Evolutionary conservation across 768 basidiomycete genomes (phyloP), one percentile per base, ranked within the genome.

Genomic region (Panaeolus papilionaceus): DNA sequence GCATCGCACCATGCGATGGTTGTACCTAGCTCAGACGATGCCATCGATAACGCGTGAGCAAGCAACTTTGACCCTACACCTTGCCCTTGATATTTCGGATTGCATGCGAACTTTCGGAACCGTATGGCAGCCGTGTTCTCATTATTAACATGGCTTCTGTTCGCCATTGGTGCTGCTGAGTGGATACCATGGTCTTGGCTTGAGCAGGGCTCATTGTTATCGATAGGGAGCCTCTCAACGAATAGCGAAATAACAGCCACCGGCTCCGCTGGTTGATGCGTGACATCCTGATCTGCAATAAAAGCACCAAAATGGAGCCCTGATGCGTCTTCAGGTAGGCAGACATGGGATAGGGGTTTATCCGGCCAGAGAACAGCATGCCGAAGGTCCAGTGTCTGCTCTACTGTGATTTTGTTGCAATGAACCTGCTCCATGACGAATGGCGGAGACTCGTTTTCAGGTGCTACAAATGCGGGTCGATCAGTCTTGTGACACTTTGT

Each of bases 101-200:
- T 79, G 75, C 86, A 90, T 18, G 88, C 85, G 72, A 90, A 90
- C 72, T 89, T 90, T 68, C 87, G 80, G 77, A 89, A 89, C 37
- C 86, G 83, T 23, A 82, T 81, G 10, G 75, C 69, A 61, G 16
- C 75, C 68, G 63, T 64, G 64, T 64, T 70, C 23, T 63, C 61
- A 65, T 58, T 71, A 45, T 64, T 65, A 61, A 54, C 45, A 28
- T 66, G 63, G 49, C 28, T 58, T 66, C n/a, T 18, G 54, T 16
- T 58, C 54, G 54, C 12, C 54, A 58, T 37, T 33, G 47, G 47
- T 49, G 54, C 54, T 58, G 54, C 54, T 33, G 54, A 18, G 14
- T 58, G 54, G 28, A 28, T n/a, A 58, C 54, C 54, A 33, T 23
- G 28, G 33, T 58, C 54, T 58, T 58, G 54, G 54, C 54, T 58